Percentiles rank a stretch among this genome's conserved stretches.
Conservation (phyloP, 495 filamentous ascomycete genomes). For the Neurospora sp. region DNA sequence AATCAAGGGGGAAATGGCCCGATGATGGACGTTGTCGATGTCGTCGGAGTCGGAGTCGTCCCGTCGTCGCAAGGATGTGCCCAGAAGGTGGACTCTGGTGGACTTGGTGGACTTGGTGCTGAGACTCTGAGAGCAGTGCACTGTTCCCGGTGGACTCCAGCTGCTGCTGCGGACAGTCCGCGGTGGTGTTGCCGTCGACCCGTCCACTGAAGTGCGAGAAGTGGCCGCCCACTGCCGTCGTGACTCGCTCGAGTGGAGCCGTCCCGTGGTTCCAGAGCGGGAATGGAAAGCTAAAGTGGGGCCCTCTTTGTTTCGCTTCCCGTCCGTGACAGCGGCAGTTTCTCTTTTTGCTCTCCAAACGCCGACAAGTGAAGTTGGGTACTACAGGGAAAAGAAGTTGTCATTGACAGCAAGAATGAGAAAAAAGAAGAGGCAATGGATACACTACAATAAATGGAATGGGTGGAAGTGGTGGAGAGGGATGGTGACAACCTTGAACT, state of each 20-base stretch:
- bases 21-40: neutral
- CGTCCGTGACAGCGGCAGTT: neutral
- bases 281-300: conserved; percentile 25
- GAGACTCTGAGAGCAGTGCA: neutral
- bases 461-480: neutral
- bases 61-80: neutral
- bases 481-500: neutral
- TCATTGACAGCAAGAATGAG: neutral
- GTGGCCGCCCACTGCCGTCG: conserved; percentile 12
- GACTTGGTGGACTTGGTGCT: neutral
- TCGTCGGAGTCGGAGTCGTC: neutral
- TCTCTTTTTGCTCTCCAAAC: neutral
- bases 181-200: neutral
- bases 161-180: neutral
- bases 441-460: neutral
- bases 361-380: neutral
- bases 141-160: neutral
- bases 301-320: conserved; percentile 7
- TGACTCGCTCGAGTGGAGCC: conserved; percentile 15
- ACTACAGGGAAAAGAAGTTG: neutral
- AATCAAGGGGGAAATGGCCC: neutral
- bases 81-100: neutral
- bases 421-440: neutral
- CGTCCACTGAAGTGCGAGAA: neutral
- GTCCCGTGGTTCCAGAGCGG: conserved; percentile 20